Evolutionary conservation across 805 yeast genomes (phyloP).

Genomic region (Lipomyces starkeyi): DNA sequence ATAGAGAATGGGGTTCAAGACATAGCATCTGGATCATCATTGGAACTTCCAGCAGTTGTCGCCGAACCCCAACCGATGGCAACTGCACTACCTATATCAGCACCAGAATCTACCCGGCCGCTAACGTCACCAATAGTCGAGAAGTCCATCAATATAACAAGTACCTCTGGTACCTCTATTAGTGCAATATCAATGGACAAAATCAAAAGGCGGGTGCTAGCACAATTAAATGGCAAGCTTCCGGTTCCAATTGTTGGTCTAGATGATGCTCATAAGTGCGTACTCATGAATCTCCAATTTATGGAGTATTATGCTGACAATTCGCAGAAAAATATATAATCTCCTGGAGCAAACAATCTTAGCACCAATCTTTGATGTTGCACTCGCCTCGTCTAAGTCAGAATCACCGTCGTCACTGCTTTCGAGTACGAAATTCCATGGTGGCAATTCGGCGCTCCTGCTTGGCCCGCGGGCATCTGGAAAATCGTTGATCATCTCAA

Average conservation of each 20-base stretch:
- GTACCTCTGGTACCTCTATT: not conserved
- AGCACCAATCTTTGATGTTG: slow-evolving; percentile 17
- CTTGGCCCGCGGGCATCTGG: slow-evolving; percentile 85
- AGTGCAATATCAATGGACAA: not conserved
- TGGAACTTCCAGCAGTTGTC: not conserved
- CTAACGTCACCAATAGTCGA: not conserved
- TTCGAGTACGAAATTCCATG: slow-evolving; percentile 43
- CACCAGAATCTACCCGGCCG: not conserved
- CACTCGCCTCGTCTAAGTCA: not conserved
- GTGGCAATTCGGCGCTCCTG: slow-evolving; percentile 80
- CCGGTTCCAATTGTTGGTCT: slow-evolving; percentile 30
- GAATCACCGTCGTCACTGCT: not conserved
- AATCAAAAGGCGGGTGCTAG: slow-evolving; percentile 30
- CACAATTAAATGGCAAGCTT: slow-evolving; percentile 29
- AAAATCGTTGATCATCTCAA: slow-evolving; percentile 67
- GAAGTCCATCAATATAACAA: not conserved
- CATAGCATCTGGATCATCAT: not conserved
- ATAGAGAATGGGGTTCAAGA: not conserved
- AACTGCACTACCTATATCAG: not conserved
- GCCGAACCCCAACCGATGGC: not conserved
- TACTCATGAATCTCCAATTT: not conserved
- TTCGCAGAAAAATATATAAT: slow-evolving; percentile 55
- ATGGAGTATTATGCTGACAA: not conserved
- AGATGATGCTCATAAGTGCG: slow-evolving; percentile 30
- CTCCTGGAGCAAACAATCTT: slow-evolving; percentile 30